Conservation (phyloP, 352 stramenopile genomes). For the Phytophthora nicotianae region DNA sequence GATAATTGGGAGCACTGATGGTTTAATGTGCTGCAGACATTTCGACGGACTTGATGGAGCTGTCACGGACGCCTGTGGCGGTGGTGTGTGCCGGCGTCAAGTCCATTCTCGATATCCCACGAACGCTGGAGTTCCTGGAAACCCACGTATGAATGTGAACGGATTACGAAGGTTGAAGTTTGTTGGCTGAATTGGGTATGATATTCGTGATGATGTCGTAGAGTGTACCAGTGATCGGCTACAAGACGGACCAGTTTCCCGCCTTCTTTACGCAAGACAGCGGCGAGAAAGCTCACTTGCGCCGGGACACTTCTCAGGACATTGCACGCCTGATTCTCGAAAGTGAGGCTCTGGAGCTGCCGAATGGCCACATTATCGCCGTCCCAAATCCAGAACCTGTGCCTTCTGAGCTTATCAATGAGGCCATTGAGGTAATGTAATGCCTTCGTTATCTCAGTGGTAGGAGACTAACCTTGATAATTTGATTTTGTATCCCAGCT, state of each 20-base stretch:
- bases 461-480: background rate
- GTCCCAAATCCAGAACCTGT: constrained; percentile 91
- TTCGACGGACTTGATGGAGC: constrained; percentile 96
- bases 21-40: constrained; percentile 71
- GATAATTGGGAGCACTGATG: background rate
- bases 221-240: constrained; percentile 94
- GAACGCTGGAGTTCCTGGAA: constrained; percentile 97
- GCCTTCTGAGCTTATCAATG: constrained; percentile 86
- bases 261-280: constrained; percentile 97
- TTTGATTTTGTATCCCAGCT: constrained; percentile 31
- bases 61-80: constrained; percentile 94
- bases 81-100: constrained; percentile 99
- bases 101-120: constrained; percentile 97
- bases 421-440: constrained; percentile 82
- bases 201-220: constrained; percentile 38
- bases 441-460: background rate
- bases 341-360: constrained; percentile 77
- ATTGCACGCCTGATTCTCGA: constrained; percentile 88
- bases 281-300: constrained; percentile 82
- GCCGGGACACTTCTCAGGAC: constrained; percentile 85
- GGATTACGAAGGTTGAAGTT: constrained; percentile 1
- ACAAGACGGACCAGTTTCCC: constrained; percentile 94
- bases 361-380: constrained; percentile 86
- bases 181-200: background rate
- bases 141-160: constrained; percentile 66